These are phyloP conservation scores for Starmerella kuoi DNA, from an alignment of 805 yeast species.

Conservation along the genomic window DNA sequence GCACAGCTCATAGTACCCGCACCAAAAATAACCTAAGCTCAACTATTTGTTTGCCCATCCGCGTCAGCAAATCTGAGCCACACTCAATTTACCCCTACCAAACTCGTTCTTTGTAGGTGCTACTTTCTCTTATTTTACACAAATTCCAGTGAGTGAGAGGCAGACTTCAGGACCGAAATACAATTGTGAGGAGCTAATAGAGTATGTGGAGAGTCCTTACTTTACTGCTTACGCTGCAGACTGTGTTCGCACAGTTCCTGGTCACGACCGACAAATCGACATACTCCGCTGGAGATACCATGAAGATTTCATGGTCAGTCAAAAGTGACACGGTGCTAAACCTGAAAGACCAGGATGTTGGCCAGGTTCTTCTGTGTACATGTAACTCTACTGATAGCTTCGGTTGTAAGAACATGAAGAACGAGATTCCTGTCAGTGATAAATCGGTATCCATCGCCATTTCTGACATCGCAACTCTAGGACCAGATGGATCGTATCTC, in stretches of 20 bases:
- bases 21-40: no score
- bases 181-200: no score
- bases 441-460: conserved; percentile 31
- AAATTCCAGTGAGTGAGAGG: no score
- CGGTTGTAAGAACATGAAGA: conserved; percentile 25
- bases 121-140: no score
- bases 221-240: conserved; percentile 9
- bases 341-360: conserved; percentile 34
- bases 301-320: conserved; percentile 46
- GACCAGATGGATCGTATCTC: conserved; percentile 56
- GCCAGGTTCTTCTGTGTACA: conserved; percentile 50
- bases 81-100: no score
- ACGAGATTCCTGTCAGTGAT: conserved; percentile 24
- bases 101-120: no score
- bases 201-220: conserved; percentile 1
- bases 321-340: conserved; percentile 38
- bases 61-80: no score
- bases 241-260: conserved; percentile 20
- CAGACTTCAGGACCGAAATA: no score
- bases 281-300: conserved; percentile 20
- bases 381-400: conserved; percentile 44
- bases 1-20: no score
- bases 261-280: conserved; percentile 13
- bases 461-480: conserved; percentile 33
- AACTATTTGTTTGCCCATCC: no score